Percentiles rank a stretch among this genome's conserved stretches.
Conservation (phyloP, 2,329 filamentous ascomycete species). For the Lasiodiplodia theobromae region DNA sequence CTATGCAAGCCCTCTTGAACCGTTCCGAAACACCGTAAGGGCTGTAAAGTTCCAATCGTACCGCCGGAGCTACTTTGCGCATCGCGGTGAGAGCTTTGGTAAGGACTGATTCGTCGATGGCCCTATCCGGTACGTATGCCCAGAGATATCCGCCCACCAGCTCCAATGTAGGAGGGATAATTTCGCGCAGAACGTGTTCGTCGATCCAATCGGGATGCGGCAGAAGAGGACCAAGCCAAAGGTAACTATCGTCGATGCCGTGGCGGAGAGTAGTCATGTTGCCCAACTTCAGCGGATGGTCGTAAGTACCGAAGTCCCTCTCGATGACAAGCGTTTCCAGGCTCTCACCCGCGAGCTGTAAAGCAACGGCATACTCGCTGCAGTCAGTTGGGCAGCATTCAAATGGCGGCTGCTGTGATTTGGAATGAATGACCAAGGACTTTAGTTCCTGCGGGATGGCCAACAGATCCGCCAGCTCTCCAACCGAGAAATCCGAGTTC, state of each 20-base stretch:
- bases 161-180: background rate
- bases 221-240: background rate
- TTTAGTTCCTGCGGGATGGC: background rate
- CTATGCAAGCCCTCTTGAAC: conserved; percentile 4
- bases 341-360: background rate
- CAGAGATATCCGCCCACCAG: background rate
- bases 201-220: background rate
- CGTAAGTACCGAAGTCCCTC: background rate
- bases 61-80: background rate
- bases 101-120: background rate
- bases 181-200: background rate
- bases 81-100: background rate
- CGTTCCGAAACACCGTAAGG: background rate
- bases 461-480: background rate
- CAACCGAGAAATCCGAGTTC: conserved; percentile 2
- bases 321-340: background rate
- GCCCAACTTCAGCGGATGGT: background rate
- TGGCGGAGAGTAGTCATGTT: background rate
- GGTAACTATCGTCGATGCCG: background rate
- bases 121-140: background rate
- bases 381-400: background rate
- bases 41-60: background rate
- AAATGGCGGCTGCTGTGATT: background rate
- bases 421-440: background rate
- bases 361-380: background rate